These are phyloP conservation scores for Protea cynaroides DNA, from an alignment of 164 flowering plant genomes.

Conservation along the genomic window DNA sequence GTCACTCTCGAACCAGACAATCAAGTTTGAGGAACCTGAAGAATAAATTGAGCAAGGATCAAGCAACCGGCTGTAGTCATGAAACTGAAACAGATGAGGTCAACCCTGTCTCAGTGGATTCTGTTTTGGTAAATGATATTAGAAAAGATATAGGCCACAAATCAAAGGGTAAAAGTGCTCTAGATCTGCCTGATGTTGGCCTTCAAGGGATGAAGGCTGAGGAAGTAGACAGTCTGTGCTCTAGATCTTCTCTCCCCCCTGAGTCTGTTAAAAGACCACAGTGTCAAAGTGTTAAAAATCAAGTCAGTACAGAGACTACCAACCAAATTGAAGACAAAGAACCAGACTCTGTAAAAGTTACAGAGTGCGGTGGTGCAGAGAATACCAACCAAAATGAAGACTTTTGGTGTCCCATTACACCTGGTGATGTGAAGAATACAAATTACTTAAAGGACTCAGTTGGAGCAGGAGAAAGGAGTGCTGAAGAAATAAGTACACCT, in stretches of 20 bases:
- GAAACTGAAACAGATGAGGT: neutral
- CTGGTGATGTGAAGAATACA: neutral
- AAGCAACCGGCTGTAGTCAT: neutral
- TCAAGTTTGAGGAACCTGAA: constrained; percentile 2
- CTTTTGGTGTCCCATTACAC: neutral
- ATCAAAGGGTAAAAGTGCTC: constrained; percentile 2
- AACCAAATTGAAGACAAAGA: neutral
- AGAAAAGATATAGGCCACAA: neutral
- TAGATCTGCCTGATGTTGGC: neutral
- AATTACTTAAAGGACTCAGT: constrained; percentile 6
- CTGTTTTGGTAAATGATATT: neutral
- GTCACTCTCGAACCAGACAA: constrained; percentile 2
- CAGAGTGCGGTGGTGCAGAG: constrained; percentile 1
- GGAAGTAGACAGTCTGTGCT: neutral
- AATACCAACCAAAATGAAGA: constrained; percentile 1
- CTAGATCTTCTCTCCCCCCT: neutral
- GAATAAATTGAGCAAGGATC: neutral
- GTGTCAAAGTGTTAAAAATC: neutral
- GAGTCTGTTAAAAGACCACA: neutral
- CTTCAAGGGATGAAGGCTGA: neutral
- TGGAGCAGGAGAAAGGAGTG: constrained; percentile 2
- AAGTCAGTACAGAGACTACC: neutral
- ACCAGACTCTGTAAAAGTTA: neutral
- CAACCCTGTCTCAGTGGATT: constrained; percentile 3
- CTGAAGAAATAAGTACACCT: constrained; percentile 1